Evolutionary conservation across 495 filamentous ascomycete species (phyloP).

Genomic region (Lindgomyces ingoldianus): DNA sequence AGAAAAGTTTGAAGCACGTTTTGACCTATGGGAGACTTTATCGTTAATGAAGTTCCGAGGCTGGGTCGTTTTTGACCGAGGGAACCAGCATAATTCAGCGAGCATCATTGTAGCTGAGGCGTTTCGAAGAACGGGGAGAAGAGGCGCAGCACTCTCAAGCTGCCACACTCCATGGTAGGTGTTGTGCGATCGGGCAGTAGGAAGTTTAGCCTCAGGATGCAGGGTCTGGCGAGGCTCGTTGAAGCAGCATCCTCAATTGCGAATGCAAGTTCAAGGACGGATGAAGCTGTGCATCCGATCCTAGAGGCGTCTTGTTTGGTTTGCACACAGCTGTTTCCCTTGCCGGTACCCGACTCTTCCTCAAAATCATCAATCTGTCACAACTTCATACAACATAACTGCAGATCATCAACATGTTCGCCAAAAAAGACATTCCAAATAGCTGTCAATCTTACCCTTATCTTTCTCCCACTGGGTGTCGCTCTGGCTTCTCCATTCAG

Average conservation of each 20-base stretch:
- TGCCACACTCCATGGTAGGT: not conserved
- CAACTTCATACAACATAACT: too few relatives aligned
- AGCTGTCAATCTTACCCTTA: not conserved
- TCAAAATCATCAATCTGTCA: too few relatives aligned
- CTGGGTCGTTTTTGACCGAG: not conserved
- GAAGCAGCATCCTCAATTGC: not conserved
- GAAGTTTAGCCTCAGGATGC: not conserved
- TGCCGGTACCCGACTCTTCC: too few relatives aligned
- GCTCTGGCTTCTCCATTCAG: not conserved
- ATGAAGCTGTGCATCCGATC: too few relatives aligned
- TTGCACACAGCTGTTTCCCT: too few relatives aligned
- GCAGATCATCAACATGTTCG: too few relatives aligned
- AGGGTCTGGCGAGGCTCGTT: not conserved
- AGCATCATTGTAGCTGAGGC: not conserved
- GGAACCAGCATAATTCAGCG: not conserved
- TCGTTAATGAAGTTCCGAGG: conserved; percentile 13
- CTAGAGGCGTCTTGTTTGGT: too few relatives aligned
- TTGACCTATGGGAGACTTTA: conserved; percentile 4
- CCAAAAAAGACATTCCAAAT: too few relatives aligned
- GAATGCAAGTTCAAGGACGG: too few relatives aligned
- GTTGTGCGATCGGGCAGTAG: not conserved
- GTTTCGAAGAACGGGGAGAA: not conserved
- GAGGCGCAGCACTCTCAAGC: conserved; percentile 15
- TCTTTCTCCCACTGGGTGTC: not conserved
- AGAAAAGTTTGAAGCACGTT: conserved; percentile 7